phyloP scores from a whole-genome alignment of 2,329 filamentous ascomycete genomes.

The Byssoonygena ceratinophila region DNA sequence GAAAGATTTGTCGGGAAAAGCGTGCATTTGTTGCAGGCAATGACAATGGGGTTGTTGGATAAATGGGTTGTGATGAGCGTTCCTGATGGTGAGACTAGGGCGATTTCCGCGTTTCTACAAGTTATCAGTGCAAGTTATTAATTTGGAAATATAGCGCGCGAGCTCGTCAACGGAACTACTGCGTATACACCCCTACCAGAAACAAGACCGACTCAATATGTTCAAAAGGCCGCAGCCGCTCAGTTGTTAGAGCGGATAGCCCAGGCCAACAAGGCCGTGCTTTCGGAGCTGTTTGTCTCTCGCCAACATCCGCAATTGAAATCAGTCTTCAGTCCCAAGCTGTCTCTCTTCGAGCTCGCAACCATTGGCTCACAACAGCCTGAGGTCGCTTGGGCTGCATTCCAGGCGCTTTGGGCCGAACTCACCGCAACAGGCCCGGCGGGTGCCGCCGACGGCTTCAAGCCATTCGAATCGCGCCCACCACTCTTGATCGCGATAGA shows the following conservation, averaged over 20 bases:
- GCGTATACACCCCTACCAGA: conserved; percentile 63
- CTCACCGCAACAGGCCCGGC: conserved; percentile 47
- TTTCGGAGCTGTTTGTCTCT: conserved; percentile 45
- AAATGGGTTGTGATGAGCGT: conserved; percentile 83
- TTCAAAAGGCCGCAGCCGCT: conserved; percentile 67
- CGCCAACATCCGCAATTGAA: conserved; percentile 50
- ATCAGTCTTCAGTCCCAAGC: conserved; percentile 47
- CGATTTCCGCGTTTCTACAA: not conserved
- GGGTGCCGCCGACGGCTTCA: conserved; percentile 30
- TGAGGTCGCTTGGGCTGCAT: conserved; percentile 68
- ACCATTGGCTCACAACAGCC: conserved; percentile 60
- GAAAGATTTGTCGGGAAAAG: conserved; percentile 73
- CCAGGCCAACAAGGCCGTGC: conserved; percentile 58
- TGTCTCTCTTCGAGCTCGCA: conserved; percentile 57
- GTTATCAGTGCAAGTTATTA: not conserved
- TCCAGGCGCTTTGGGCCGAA: conserved; percentile 72
- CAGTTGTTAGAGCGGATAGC: conserved; percentile 62
- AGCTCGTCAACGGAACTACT: conserved; percentile 68
- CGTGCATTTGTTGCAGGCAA: conserved; percentile 69
- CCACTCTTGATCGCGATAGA: conserved; percentile 68
- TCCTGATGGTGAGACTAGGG: conserved; percentile 60
- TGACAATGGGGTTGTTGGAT: conserved; percentile 69
- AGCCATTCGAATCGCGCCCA: conserved; percentile 41
- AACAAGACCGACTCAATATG: conserved; percentile 48
- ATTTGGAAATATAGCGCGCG: conserved; percentile 51